Evolutionary conservation across 441 rosid species (phyloP).

Genomic region (Euphorbia celastroides): DNA sequence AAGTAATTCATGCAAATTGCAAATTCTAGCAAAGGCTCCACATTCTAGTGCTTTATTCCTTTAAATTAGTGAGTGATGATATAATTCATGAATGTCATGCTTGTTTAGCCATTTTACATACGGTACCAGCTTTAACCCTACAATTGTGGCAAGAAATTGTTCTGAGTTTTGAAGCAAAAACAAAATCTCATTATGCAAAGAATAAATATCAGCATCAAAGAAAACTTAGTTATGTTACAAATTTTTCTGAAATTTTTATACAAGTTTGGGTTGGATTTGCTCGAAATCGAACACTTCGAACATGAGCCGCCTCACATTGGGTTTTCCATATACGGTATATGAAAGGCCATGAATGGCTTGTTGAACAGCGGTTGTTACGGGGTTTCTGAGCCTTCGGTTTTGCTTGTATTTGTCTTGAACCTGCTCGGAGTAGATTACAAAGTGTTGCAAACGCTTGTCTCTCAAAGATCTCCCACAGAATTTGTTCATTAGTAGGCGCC

Average conservation of each 20-base stretch:
- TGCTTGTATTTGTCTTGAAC: conserved; percentile 75
- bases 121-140: too few relatives aligned
- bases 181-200: too few relatives aligned
- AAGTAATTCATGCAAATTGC: too few relatives aligned
- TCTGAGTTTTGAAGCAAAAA: too few relatives aligned
- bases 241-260: conserved; percentile 28
- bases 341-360: conserved; percentile 90
- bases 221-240: too few relatives aligned
- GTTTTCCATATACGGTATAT: conserved; percentile 69
- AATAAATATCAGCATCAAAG: too few relatives aligned
- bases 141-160: too few relatives aligned
- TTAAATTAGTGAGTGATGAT: too few relatives aligned
- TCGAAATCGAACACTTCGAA: conserved; percentile 93
- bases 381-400: conserved; percentile 77
- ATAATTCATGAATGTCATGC: background rate
- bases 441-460: conserved; percentile 66
- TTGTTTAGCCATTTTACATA: background rate
- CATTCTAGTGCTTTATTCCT: too few relatives aligned
- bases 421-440: conserved; percentile 55
- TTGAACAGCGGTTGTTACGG: conserved; percentile 71
- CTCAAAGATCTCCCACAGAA: conserved; percentile 80
- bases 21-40: too few relatives aligned
- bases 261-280: conserved; percentile 80
- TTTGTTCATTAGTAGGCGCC: conserved; percentile 84
- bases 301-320: conserved; percentile 86